Base-by-base conservation (phyloP, 352 stramenopile species). In the Globisporangium carolinianum region DNA sequence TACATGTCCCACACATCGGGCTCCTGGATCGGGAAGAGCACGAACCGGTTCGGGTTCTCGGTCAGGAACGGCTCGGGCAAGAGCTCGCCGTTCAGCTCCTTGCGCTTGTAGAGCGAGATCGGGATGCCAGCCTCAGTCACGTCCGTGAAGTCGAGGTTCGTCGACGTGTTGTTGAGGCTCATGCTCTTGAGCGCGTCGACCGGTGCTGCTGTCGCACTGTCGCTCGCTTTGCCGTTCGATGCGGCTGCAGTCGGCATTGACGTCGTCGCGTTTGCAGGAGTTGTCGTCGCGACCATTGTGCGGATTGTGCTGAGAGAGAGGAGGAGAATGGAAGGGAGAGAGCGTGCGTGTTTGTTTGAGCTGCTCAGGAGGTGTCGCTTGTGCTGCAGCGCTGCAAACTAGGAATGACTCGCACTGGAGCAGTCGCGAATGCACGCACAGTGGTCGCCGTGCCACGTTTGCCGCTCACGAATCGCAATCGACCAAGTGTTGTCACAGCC, bases 1-100 rank as follows among this genome's bases (percentile, higher is more conserved):
- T 99, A 99, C 94, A 99, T 98, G 56, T 95, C 71, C 97, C 97
- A 99, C 75, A 98, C 91, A 10, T 99, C 94, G 46, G 86, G 78
- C 67, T 99, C 86, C 74, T 98, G 81, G 78, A 99, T 99, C 10
- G 96, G 96, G 79, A 99, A 99, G 15, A 99, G 78, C 61, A 98
- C 95, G 72, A 98, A 99, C 9, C 97, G 83, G 68, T 96, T 89
- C 42, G 95, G 94, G 71, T 99, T 98, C 69, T 98, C 95, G 36
- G 79, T 74, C 2, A 99, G 77, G 46, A 98, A 89, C 45, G 95
- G 96, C 83, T 99, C 97, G 7, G 69, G 67, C 53, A 65, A 45
- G 15, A 97, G 66, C 69, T 96, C 82, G 45, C 89, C 90, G 48
- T 77, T 87, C 36, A 97, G 57, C 67, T 97, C 91, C 56, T 79